Conservation (phyloP, 2,329 filamentous ascomycete genomes). For the Fusarium agapanthi region DNA sequence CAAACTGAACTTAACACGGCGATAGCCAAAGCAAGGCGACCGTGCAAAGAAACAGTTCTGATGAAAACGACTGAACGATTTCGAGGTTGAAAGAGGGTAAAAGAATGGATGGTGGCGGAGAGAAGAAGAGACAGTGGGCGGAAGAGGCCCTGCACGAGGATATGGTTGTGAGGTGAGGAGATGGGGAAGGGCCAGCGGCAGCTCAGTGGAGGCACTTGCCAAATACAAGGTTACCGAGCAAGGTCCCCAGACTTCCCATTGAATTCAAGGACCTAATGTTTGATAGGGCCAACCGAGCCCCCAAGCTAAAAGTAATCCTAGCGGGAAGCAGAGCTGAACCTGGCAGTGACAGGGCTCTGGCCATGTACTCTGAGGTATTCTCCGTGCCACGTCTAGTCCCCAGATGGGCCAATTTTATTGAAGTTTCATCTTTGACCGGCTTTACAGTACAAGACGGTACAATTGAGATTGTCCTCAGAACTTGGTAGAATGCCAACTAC, state of each 20-base stretch:
- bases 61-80: constrained; percentile 15
- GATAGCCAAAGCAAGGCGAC: constrained; percentile 31
- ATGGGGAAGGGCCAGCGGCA: constrained; percentile 15
- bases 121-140: not conserved
- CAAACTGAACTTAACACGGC: constrained; percentile 39
- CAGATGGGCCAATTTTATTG: not conserved
- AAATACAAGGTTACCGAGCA: constrained; percentile 10
- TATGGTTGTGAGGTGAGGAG: constrained; percentile 24
- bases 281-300: constrained; percentile 35
- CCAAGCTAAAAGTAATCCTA: constrained; percentile 13
- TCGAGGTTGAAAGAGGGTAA: constrained; percentile 21
- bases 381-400: not conserved
- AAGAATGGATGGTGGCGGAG: constrained; percentile 22
- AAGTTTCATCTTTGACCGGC: constrained; percentile 21
- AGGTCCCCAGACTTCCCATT: constrained; percentile 26
- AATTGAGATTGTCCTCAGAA: not conserved
- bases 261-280: constrained; percentile 14
- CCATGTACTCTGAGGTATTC: constrained; percentile 20
- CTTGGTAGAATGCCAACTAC: not conserved
- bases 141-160: constrained; percentile 18
- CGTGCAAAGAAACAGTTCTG: constrained; percentile 35
- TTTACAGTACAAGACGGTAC: constrained; percentile 7
- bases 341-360: constrained; percentile 11
- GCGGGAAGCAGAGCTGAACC: constrained; percentile 15
- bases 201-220: constrained; percentile 6